Evolutionary conservation across 345 rosid genomes (phyloP).

Genomic region (Gossypium raimondii): DNA sequence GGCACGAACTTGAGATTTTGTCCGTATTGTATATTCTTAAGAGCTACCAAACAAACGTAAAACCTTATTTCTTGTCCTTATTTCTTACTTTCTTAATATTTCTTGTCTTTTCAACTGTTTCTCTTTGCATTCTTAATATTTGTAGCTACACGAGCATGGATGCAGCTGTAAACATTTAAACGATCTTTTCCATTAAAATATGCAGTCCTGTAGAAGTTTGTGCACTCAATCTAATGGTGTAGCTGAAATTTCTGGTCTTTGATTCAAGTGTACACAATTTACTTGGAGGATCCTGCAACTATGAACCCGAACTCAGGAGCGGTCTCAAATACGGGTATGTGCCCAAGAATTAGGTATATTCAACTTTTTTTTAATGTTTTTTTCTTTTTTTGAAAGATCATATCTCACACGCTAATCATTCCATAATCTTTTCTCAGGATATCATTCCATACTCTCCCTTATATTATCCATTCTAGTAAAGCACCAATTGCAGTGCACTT

Average conservation of each 20-base stretch:
- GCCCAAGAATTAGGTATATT: not conserved
- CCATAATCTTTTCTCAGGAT: not conserved
- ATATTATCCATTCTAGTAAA: slow-evolving; percentile 5
- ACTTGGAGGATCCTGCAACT: not conserved
- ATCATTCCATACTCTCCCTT: not conserved
- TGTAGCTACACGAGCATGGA: not conserved
- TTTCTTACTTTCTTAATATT: not conserved
- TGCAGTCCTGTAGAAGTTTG: not conserved
- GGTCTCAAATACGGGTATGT: not conserved
- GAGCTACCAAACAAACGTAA: not conserved
- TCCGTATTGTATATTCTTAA: not conserved
- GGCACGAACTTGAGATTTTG: not conserved
- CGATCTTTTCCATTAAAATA: slow-evolving; percentile 1
- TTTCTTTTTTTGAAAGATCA: too few relatives aligned
- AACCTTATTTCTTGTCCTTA: not conserved
- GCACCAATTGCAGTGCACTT: slow-evolving; percentile 1
- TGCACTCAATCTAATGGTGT: not conserved
- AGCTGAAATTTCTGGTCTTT: not conserved
- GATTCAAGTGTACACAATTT: not conserved
- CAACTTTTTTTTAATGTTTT: too few relatives aligned
- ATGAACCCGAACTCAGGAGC: not conserved
- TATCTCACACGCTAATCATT: not conserved
- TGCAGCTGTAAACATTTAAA: not conserved
- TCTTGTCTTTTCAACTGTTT: not conserved
- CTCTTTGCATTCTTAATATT: not conserved